Percentiles rank a stretch among this genome's conserved stretches.
These are phyloP conservation scores for Fusarium napiforme DNA, from an alignment of 2,329 filamentous ascomycete species.

Conservation along the genomic window DNA sequence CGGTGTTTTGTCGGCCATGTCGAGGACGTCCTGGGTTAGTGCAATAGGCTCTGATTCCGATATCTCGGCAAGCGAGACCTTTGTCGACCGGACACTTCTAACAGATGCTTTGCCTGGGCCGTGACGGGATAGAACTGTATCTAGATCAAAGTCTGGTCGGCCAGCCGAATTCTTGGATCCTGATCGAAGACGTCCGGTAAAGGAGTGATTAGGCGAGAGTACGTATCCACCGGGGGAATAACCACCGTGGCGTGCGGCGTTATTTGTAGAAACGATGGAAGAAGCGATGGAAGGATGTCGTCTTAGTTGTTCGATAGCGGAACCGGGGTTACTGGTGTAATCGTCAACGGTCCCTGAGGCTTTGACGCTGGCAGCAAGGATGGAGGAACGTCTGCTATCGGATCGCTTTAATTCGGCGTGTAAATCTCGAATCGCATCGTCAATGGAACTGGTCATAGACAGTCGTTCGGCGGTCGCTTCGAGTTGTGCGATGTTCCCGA, in stretches of 20 bases:
- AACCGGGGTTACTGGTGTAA: slow-evolving; percentile 38
- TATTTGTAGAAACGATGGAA: slow-evolving; percentile 78
- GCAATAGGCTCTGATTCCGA: slow-evolving; percentile 66
- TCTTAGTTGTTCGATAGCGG: slow-evolving; percentile 46
- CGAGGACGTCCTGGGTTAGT: slow-evolving; percentile 63
- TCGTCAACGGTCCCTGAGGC: slow-evolving; percentile 51
- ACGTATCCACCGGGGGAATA: slow-evolving; percentile 76
- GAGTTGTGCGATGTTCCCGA: slow-evolving; percentile 76
- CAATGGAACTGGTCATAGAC: slow-evolving; percentile 79
- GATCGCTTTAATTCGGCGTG: slow-evolving; percentile 76
- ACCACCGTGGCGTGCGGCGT: slow-evolving; percentile 72
- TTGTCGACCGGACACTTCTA: slow-evolving; percentile 61
- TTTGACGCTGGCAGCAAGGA: slow-evolving; percentile 60
- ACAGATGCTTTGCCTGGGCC: slow-evolving; percentile 66
- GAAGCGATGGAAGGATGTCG: slow-evolving; percentile 61
- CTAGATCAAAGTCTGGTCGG: slow-evolving; percentile 55
- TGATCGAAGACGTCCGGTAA: slow-evolving; percentile 67
- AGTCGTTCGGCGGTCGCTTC: slow-evolving; percentile 81
- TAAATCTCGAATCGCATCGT: slow-evolving; percentile 79
- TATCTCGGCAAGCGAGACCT: slow-evolving; percentile 65
- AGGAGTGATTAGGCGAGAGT: slow-evolving; percentile 73
- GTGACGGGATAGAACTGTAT: slow-evolving; percentile 58
- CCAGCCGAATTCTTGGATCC: slow-evolving; percentile 62
- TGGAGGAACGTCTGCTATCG: slow-evolving; percentile 74
- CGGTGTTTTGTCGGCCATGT: slow-evolving; percentile 62